Conservation (phyloP, 257 asterid species). For the Apocynum venetum region DNA sequence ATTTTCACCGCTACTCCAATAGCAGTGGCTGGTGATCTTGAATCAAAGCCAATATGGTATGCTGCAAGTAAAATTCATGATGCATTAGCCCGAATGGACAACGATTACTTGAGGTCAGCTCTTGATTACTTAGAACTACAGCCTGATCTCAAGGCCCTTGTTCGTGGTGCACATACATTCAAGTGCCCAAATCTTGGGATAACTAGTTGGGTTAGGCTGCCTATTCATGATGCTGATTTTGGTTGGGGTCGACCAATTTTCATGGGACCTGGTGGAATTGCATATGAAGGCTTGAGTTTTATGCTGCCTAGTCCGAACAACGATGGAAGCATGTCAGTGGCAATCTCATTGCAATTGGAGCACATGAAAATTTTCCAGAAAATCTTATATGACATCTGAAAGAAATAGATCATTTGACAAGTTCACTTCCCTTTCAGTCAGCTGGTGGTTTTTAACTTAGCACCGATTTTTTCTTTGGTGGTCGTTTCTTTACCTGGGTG, state of each 20-base stretch:
- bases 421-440: background rate
- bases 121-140: slow-evolving; percentile 83
- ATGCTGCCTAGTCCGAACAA: slow-evolving; percentile 60
- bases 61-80: slow-evolving; percentile 70
- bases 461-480: background rate
- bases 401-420: background rate
- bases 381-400: slow-evolving; percentile 60
- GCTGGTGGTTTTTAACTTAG: too few relatives aligned
- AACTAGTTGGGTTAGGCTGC: slow-evolving; percentile 84
- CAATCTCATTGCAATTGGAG: slow-evolving; percentile 61
- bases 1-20: slow-evolving; percentile 75
- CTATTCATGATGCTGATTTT: slow-evolving; percentile 83
- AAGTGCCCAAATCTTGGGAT: slow-evolving; percentile 90
- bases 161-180: slow-evolving; percentile 84
- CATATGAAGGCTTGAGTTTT: slow-evolving; percentile 78
- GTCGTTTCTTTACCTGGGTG: background rate
- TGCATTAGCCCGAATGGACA: slow-evolving; percentile 70
- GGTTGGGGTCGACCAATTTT: slow-evolving; percentile 88
- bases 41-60: slow-evolving; percentile 55
- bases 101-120: slow-evolving; percentile 76
- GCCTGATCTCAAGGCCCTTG: slow-evolving; percentile 75
- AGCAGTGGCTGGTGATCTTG: slow-evolving; percentile 59
- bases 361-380: slow-evolving; percentile 77
- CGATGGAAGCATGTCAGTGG: slow-evolving; percentile 77
- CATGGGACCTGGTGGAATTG: slow-evolving; percentile 93